phyloP scores from a whole-genome alignment of 148 eudicot genomes.

The Spergularia marina region DNA sequence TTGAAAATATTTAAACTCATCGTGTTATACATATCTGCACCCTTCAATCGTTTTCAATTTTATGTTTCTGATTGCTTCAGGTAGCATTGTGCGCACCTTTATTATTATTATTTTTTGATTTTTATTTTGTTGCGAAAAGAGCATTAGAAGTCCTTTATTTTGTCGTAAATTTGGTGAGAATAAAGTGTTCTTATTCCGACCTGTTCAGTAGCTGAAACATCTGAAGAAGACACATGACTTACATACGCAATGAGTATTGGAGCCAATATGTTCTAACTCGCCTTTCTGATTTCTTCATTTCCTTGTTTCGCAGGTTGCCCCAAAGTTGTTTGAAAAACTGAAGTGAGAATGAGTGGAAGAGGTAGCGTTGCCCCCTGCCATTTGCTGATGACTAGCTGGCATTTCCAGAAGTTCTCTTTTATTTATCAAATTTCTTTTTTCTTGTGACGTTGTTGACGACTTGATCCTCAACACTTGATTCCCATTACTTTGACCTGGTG shows the following conservation, averaged over 20 bases:
- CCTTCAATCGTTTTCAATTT: slow-evolving; percentile 11
- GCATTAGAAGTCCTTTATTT: background rate
- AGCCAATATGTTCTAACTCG: background rate
- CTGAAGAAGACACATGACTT: background rate
- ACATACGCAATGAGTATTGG: background rate
- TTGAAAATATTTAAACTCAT: background rate
- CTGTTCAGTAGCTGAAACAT: background rate
- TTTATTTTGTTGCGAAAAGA: background rate
- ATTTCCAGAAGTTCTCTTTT: slow-evolving; percentile 1
- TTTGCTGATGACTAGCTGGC: slow-evolving; percentile 9
- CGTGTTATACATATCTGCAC: background rate
- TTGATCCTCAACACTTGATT: background rate
- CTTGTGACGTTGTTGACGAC: background rate
- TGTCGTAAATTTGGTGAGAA: background rate
- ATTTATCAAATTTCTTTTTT: background rate
- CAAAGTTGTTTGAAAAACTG: slow-evolving; percentile 20
- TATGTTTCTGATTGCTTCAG: background rate
- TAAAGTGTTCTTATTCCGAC: background rate
- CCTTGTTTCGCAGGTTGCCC: slow-evolving; percentile 7
- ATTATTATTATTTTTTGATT: too few relatives aligned
- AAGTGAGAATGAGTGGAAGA: slow-evolving; percentile 18
- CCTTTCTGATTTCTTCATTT: background rate
- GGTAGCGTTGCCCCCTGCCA: slow-evolving; percentile 2
- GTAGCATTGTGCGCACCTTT: background rate
- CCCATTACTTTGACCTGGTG: background rate